Evolutionary conservation across 73 alveolate genomes (phyloP).

Genomic region (Diophrys appendiculata): DNA sequence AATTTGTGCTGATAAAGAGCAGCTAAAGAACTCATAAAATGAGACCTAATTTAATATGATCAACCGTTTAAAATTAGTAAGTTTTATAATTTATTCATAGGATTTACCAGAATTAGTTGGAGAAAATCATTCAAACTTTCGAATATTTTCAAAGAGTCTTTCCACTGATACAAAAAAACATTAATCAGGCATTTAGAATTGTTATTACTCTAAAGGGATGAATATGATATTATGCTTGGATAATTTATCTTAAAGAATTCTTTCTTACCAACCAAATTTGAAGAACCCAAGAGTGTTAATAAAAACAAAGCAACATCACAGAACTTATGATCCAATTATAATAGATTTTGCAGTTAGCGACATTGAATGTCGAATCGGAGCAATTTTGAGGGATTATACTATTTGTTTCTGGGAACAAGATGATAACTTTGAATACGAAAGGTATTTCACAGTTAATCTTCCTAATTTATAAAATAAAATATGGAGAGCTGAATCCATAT

Average conservation of each 20-base stretch:
- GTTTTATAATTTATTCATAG: neutral
- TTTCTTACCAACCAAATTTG: constrained; percentile 29
- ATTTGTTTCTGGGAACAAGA: constrained; percentile 53
- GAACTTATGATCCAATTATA: constrained; percentile 35
- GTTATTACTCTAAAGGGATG: constrained; percentile 19
- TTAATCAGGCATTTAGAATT: constrained; percentile 29
- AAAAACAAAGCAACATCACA: constrained; percentile 17
- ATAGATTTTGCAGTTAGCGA: constrained; percentile 39
- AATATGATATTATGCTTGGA: constrained; percentile 32
- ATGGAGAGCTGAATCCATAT: constrained; percentile 34
- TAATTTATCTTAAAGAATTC: constrained; percentile 9
- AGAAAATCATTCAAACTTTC: constrained; percentile 30
- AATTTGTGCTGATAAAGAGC: neutral
- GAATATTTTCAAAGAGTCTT: constrained; percentile 35
- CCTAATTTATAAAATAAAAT: constrained; percentile 16
- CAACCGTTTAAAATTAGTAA: neutral
- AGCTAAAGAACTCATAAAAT: neutral
- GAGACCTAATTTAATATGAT: neutral
- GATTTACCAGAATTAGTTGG: constrained; percentile 47
- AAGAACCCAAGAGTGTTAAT: constrained; percentile 4
- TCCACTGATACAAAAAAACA: constrained; percentile 44
- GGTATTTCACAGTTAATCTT: constrained; percentile 14
- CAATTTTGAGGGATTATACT: constrained; percentile 41
- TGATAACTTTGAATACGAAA: constrained; percentile 42
- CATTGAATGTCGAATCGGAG: constrained; percentile 45